A percentile compares a stretch with the other conserved stretches of the same genome.
These are phyloP conservation scores for Xylariaceae sp. DNA, from an alignment of 2,329 filamentous ascomycete species.

Conservation along the genomic window DNA sequence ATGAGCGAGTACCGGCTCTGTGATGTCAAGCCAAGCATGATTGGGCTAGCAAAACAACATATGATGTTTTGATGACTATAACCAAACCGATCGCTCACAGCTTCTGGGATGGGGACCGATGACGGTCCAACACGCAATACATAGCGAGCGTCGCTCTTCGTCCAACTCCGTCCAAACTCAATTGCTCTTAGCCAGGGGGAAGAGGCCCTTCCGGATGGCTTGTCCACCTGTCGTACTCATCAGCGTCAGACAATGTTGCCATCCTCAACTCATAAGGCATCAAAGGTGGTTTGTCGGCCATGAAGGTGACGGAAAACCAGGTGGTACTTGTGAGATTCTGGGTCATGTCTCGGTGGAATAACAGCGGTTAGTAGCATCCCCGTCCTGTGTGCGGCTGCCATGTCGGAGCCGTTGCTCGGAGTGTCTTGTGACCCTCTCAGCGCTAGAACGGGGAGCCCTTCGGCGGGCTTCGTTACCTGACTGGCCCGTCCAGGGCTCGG, in stretches of 20 bases:
- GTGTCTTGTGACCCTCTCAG: not conserved
- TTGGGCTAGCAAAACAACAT: slow-evolving; percentile 17
- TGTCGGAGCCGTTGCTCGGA: slow-evolving; percentile 17
- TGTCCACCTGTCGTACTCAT: too few relatives aligned
- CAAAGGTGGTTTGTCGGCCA: too few relatives aligned
- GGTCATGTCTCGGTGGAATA: slow-evolving; percentile 1
- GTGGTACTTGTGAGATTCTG: slow-evolving; percentile 6
- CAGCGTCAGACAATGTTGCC: too few relatives aligned
- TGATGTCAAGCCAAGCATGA: slow-evolving; percentile 26
- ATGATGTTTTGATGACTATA: slow-evolving; percentile 27
- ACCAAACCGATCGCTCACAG: slow-evolving; percentile 7
- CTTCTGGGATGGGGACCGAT: slow-evolving; percentile 8
- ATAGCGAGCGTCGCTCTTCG: not conserved
- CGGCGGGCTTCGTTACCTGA: slow-evolving; percentile 6
- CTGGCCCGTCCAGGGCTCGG: slow-evolving; percentile 3
- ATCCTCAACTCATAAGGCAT: too few relatives aligned
- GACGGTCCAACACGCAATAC: not conserved
- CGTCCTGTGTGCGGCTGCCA: slow-evolving; percentile 12
- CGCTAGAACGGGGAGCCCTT: not conserved
- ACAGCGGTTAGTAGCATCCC: slow-evolving; percentile 13
- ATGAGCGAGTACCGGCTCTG: slow-evolving; percentile 26
- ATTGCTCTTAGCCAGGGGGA: too few relatives aligned
- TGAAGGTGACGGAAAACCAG: too few relatives aligned
- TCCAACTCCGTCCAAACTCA: not conserved
- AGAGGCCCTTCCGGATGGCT: too few relatives aligned